These are phyloP conservation scores for Fusarium oxysporum DNA, from an alignment of 2,329 filamentous ascomycete species.

Conservation along the genomic window DNA sequence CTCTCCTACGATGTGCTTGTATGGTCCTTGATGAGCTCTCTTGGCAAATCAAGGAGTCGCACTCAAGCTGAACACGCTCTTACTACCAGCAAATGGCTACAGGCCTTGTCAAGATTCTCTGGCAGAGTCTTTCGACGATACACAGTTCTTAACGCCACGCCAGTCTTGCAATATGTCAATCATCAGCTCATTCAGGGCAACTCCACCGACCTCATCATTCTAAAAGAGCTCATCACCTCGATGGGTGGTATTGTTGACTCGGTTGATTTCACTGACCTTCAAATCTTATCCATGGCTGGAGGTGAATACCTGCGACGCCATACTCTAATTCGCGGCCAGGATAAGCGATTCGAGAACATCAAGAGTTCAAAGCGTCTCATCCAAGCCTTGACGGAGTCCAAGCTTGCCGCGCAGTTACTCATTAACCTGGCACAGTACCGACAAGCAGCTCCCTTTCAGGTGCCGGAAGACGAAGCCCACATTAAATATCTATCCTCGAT, in stretches of 20 bases:
- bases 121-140: conserved; percentile 92
- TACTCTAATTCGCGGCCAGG: conserved; percentile 82
- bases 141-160: conserved; percentile 82
- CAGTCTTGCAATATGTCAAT: conserved; percentile 90
- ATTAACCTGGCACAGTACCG: conserved; percentile 91
- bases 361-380: conserved; percentile 84
- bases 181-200: conserved; percentile 85
- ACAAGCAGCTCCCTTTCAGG: conserved; percentile 83
- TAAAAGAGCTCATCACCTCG: conserved; percentile 88
- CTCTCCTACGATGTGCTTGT: conserved; percentile 93
- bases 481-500: conserved; percentile 91
- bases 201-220: conserved; percentile 88
- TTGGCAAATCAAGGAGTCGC: conserved; percentile 71
- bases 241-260: conserved; percentile 95
- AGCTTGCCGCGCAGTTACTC: conserved; percentile 84
- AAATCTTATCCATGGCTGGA: conserved; percentile 89
- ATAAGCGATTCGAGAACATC: conserved; percentile 81
- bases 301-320: conserved; percentile 83
- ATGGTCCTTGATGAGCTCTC: conserved; percentile 87
- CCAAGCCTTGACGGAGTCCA: conserved; percentile 80
- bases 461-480: conserved; percentile 78
- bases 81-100: conserved; percentile 90
- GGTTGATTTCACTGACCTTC: conserved; percentile 87
- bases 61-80: conserved; percentile 72
- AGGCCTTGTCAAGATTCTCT: conserved; percentile 89